Evolutionary conservation across 2,329 filamentous ascomycete genomes (phyloP), one percentile per base, ranked within the genome.

Genomic region (Calonectria hawksworthii): DNA sequence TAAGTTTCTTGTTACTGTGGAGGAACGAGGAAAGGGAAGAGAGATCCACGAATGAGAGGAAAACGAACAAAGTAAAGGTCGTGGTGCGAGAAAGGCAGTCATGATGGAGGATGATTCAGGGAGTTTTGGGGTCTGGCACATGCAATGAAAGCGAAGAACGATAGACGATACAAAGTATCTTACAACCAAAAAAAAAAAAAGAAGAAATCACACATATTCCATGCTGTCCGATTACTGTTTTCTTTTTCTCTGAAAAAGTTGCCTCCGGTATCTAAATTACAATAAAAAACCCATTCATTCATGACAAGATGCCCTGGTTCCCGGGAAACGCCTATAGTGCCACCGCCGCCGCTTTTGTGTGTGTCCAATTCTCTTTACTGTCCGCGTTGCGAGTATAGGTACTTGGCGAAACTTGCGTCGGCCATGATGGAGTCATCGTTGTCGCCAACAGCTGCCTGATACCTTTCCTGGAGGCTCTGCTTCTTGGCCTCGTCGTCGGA

Each of bases 391-490:
- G 85, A 84, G 80, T 91, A 86, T 26, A 92, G 82, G 76, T 89
- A 92, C 83, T 92, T 92, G 47, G 90, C 90, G 80, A 92, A 92
- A 80, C 91, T 92, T n/a, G 90, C 90, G 59, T 92, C 89, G 8
- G 88, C 87, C 80, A 87, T 84, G 63, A 88, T 83, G 0, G 87
- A 88, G 59, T 91, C 88, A 23, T 86, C 86, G 26, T 91, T 90
- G 16, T 92, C 90, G 47, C 89, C 88, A 80, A 98, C 87, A 0
- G 96, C 95, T 54, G 94, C 90, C 82, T 94, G 90, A 83, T 98
- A 99, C 77, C 95, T 89, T 65, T 92, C 88, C 82, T 94, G 92
- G 61, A 98, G 88, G 2, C 94, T 92, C 75, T 93, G 90, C 75
- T 91, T 89, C 76, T 92, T 89, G 30, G 87, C 86, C 73, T 92